Evolutionary conservation across 1,139 yeast genomes (phyloP).

Genomic region (Hansenula sp.): DNA sequence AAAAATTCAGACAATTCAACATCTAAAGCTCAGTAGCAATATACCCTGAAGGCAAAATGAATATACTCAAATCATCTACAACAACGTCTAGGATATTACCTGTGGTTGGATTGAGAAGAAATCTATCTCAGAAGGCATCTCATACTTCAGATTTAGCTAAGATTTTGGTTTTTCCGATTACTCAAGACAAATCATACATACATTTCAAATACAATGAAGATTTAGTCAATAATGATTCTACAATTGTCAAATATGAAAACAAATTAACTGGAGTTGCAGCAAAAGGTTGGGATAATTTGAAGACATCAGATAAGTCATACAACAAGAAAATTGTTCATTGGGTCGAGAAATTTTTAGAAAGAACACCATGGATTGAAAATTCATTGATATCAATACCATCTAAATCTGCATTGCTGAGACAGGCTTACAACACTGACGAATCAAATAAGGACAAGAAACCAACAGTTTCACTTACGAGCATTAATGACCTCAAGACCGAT

Average conservation of each 20-base stretch:
- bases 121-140: neutral
- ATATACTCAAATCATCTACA: neutral
- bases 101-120: neutral
- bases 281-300: constrained; percentile 41
- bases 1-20: too few species aligned
- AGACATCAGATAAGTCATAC: constrained; percentile 34
- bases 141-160: constrained; percentile 12
- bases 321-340: constrained; percentile 38
- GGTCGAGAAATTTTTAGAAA: constrained; percentile 36
- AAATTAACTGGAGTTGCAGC: constrained; percentile 43
- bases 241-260: constrained; percentile 26
- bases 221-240: constrained; percentile 27
- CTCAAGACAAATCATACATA: constrained; percentile 48
- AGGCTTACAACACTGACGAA: constrained; percentile 7
- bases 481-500: neutral
- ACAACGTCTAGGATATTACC: neutral
- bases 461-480: neutral
- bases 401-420: constrained; percentile 22
- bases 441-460: constrained; percentile 1
- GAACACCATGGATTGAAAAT: constrained; percentile 49
- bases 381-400: constrained; percentile 48
- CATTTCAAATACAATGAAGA: constrained; percentile 52
- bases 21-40: neutral
- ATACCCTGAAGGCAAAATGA: neutral
- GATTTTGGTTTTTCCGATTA: constrained; percentile 52